Percentiles rank a stretch among this genome's conserved stretches.
Conservation (phyloP, 805 yeast species). For the Candida pseudofarinosa region DNA sequence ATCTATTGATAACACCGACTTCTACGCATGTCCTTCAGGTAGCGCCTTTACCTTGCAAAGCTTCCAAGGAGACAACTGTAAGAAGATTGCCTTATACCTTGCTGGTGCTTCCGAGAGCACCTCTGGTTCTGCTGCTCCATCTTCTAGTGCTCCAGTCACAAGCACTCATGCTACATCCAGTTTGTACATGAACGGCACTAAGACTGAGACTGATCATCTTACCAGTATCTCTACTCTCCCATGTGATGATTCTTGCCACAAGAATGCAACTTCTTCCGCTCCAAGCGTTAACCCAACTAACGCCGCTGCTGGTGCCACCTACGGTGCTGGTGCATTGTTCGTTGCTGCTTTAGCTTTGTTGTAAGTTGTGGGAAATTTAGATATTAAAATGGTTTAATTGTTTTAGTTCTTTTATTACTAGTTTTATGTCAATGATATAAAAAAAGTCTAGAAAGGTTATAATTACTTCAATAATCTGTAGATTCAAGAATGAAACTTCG, state of each 20-base stretch:
- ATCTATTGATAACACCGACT: slow-evolving; percentile 11
- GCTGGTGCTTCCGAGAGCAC: slow-evolving; percentile 21
- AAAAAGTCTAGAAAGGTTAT: no score
- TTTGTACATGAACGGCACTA: slow-evolving; percentile 24
- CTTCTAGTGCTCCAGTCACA: slow-evolving; percentile 20
- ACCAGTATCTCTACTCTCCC: slow-evolving; percentile 20
- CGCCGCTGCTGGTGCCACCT: neutral
- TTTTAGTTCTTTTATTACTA: no score
- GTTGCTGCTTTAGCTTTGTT: slow-evolving; percentile 1
- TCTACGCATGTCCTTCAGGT: slow-evolving; percentile 23
- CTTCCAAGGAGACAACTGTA: slow-evolving; percentile 1
- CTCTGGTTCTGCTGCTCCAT: slow-evolving; percentile 20
- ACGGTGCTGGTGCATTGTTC: neutral
- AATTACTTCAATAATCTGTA: no score
- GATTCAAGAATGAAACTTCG: no score
- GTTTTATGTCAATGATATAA: no score
- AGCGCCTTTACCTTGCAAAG: slow-evolving; percentile 2
- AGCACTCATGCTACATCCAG: slow-evolving; percentile 21
- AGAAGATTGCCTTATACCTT: slow-evolving; percentile 18
- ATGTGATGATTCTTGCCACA: slow-evolving; percentile 15
- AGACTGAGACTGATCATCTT: slow-evolving; percentile 25
- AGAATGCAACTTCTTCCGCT: neutral
- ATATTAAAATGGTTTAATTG: no score
- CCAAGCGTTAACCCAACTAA: neutral
- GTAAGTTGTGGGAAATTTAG: no score